These are phyloP conservation scores for Salicornia ramosissima DNA, from an alignment of 148 eudicot species.

Conservation along the genomic window DNA sequence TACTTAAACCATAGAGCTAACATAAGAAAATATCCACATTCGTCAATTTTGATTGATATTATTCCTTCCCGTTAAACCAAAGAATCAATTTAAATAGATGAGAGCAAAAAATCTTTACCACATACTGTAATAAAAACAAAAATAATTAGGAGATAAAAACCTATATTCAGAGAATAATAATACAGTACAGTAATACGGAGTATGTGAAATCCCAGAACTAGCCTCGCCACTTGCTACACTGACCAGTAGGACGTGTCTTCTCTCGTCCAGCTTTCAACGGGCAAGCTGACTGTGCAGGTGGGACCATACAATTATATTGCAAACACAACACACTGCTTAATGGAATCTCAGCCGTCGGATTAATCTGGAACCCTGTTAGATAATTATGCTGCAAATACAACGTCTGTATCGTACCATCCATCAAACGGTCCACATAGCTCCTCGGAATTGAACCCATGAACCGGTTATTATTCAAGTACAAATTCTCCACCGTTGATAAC, in stretches of 20 bases:
- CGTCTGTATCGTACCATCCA: constrained; percentile 45
- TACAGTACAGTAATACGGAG: too few species aligned
- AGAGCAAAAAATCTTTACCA: too few species aligned
- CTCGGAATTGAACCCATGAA: constrained; percentile 70
- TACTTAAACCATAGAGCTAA: too few species aligned
- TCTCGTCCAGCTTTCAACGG: constrained; percentile 76
- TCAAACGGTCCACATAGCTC: constrained; percentile 55
- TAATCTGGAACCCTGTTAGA: constrained; percentile 64
- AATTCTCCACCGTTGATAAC: constrained; percentile 63
- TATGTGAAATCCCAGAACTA: constrained; percentile 18
- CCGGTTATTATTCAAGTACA: constrained; percentile 75
- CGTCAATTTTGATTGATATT: too few species aligned
- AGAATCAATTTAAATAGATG: too few species aligned
- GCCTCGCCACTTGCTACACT: constrained; percentile 69
- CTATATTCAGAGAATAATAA: not conserved
- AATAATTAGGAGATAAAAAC: too few species aligned
- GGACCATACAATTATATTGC: constrained; percentile 93
- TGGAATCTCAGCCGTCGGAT: constrained; percentile 85
- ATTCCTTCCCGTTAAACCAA: too few species aligned
- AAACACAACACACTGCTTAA: constrained; percentile 67
- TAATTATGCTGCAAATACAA: constrained; percentile 83
- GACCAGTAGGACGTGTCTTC: constrained; percentile 67
- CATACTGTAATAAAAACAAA: too few species aligned
- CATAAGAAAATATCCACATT: too few species aligned
- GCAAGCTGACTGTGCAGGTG: constrained; percentile 73